These are phyloP conservation scores for Lentithecium fluviatile DNA, from an alignment of 495 filamentous ascomycete species.

Conservation along the genomic window DNA sequence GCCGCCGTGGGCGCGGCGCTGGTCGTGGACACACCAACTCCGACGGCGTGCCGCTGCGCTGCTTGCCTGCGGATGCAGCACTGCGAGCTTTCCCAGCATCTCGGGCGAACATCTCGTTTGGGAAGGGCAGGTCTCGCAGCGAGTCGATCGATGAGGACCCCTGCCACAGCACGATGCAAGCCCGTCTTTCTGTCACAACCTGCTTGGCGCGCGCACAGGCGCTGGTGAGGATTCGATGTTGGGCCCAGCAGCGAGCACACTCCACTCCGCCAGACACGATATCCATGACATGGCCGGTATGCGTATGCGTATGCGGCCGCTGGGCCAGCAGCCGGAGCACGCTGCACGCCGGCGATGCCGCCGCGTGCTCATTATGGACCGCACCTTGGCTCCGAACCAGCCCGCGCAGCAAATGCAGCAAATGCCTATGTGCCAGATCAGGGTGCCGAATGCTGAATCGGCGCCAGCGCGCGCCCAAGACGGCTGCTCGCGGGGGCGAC, in stretches of 20 bases:
- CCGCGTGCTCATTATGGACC: background rate
- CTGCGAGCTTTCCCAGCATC: too few relatives aligned
- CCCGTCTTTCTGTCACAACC: background rate
- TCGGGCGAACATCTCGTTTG: too few relatives aligned
- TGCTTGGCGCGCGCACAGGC: slow-evolving; percentile 4
- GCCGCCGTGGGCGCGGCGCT: too few relatives aligned
- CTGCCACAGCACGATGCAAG: background rate
- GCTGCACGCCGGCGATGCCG: background rate
- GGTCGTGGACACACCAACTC: too few relatives aligned
- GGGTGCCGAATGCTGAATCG: slow-evolving; percentile 18
- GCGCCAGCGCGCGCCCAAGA: background rate
- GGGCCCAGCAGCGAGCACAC: too few relatives aligned
- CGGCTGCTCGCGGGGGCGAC: slow-evolving; percentile 1
- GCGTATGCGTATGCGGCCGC: background rate
- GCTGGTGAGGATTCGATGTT: background rate
- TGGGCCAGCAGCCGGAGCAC: background rate
- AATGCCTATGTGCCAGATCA: too few relatives aligned
- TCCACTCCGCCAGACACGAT: too few relatives aligned
- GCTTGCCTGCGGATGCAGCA: too few relatives aligned
- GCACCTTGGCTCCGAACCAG: background rate
- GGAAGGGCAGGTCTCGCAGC: slow-evolving; percentile 6
- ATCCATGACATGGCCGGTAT: background rate
- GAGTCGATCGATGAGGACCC: slow-evolving; percentile 14
- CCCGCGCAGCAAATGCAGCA: too few relatives aligned
- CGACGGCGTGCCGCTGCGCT: too few relatives aligned